Conservation (phyloP, 495 filamentous ascomycete genomes). For the Amniculicola lignicola region DNA sequence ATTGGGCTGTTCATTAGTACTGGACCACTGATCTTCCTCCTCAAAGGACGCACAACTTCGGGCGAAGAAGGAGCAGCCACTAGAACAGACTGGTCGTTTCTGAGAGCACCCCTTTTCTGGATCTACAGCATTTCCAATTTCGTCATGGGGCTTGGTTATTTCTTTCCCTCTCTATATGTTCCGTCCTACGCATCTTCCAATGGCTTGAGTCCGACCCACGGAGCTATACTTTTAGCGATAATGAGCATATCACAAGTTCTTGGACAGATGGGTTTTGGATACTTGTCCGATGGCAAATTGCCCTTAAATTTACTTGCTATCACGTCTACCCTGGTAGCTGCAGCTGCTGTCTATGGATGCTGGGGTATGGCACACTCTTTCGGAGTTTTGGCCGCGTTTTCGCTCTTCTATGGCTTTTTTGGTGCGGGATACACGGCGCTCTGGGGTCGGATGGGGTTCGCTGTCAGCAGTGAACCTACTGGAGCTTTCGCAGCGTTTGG, state of each 20-base stretch:
- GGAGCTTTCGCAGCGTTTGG: slow-evolving; percentile 35
- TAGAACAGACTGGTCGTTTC: slow-evolving; percentile 22
- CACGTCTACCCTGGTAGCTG: slow-evolving; percentile 2
- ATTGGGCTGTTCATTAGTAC: not conserved
- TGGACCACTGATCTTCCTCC: not conserved
- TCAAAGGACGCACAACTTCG: not conserved
- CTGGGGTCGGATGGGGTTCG: slow-evolving; percentile 37
- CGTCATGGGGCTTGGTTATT: slow-evolving; percentile 23
- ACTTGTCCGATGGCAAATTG: slow-evolving; percentile 26
- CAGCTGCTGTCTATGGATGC: not conserved
- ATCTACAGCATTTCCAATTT: slow-evolving; percentile 33
- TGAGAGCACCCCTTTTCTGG: slow-evolving; percentile 38
- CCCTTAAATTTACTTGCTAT: slow-evolving; percentile 4
- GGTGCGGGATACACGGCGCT: slow-evolving; percentile 40
- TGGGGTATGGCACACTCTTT: slow-evolving; percentile 40
- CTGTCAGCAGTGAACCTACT: slow-evolving; percentile 35
- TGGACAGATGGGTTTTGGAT: slow-evolving; percentile 30
- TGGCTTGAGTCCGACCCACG: slow-evolving; percentile 2
- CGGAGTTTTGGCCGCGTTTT: slow-evolving; percentile 34
- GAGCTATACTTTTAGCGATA: slow-evolving; percentile 24
- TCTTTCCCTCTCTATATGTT: slow-evolving; percentile 33
- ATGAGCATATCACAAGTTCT: slow-evolving; percentile 25
- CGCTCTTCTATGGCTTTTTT: slow-evolving; percentile 43
- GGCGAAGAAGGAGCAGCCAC: not conserved
- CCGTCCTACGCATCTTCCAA: slow-evolving; percentile 27